Evolutionary conservation across 2,329 filamentous ascomycete genomes (phyloP).

Genomic region (Fusarium ambrosium): DNA sequence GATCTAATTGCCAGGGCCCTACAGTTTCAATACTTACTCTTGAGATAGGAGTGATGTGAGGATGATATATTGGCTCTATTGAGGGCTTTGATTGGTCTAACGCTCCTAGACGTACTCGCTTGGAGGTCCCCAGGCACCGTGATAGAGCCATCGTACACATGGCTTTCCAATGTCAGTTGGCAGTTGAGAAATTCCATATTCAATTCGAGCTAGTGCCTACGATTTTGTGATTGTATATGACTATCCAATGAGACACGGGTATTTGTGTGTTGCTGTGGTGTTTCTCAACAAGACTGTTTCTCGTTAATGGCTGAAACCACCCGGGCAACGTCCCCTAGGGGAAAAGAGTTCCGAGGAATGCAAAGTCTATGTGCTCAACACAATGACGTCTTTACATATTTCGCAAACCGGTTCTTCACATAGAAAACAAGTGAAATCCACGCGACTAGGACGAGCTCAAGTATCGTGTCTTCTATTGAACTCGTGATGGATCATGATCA

Average conservation of each 20-base stretch:
- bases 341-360: background rate
- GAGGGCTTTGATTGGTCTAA: too few relatives aligned
- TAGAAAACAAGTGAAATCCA: background rate
- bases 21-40: too few relatives aligned
- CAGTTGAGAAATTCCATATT: background rate
- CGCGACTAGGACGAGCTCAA: background rate
- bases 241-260: background rate
- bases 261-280: background rate
- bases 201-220: background rate
- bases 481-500: constrained; percentile 4
- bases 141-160: background rate
- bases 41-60: too few relatives aligned
- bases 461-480: background rate
- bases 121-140: too few relatives aligned
- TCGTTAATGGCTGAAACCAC: background rate
- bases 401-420: background rate
- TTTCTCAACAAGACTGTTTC: background rate
- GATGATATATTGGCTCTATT: too few relatives aligned
- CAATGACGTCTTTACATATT: background rate
- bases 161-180: too few relatives aligned
- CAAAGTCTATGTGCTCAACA: background rate
- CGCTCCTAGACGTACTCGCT: too few relatives aligned
- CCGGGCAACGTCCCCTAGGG: background rate
- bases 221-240: background rate
- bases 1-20: too few relatives aligned